These are phyloP conservation scores for Umbilicus rupestris DNA, from an alignment of 164 flowering plant genomes.

Conservation along the genomic window DNA sequence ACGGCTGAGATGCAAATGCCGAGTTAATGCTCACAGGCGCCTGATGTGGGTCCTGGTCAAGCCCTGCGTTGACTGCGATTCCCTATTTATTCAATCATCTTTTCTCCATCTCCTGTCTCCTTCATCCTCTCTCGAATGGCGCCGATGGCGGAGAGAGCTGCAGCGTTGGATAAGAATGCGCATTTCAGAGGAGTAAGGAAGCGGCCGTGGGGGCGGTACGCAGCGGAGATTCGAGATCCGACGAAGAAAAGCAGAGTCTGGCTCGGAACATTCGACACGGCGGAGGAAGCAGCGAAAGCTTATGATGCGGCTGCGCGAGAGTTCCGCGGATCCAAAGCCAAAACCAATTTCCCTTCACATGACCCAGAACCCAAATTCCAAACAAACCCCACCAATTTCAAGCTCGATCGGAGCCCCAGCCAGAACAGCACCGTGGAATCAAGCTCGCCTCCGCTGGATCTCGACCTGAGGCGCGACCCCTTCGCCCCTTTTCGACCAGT, in stretches of 20 bases:
- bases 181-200: slow-evolving; percentile 81
- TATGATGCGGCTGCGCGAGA: slow-evolving; percentile 80
- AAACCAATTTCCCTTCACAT: slow-evolving; percentile 51
- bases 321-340: slow-evolving; percentile 69
- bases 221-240: slow-evolving; percentile 86
- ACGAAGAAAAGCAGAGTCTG: slow-evolving; percentile 80
- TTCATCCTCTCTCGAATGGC: too few relatives aligned
- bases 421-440: slow-evolving; percentile 7
- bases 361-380: slow-evolving; percentile 11
- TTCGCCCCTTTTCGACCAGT: neutral
- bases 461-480: neutral
- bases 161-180: slow-evolving; percentile 37
- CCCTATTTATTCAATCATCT: too few relatives aligned
- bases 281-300: slow-evolving; percentile 78
- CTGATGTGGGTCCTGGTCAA: too few relatives aligned
- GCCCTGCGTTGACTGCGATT: too few relatives aligned
- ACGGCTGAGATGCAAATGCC: too few relatives aligned
- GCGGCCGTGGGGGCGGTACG: slow-evolving; percentile 93
- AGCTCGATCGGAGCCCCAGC: slow-evolving; percentile 3
- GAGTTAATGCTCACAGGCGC: too few relatives aligned
- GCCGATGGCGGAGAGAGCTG: too few relatives aligned
- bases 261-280: slow-evolving; percentile 83
- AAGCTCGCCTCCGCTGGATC: slow-evolving; percentile 3
- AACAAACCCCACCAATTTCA: neutral
- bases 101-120: too few relatives aligned